Percentiles rank a stretch among this genome's conserved stretches.
phyloP scores from a whole-genome alignment of 1,139 yeast species.

The Eremothecium cymbalariae region DNA sequence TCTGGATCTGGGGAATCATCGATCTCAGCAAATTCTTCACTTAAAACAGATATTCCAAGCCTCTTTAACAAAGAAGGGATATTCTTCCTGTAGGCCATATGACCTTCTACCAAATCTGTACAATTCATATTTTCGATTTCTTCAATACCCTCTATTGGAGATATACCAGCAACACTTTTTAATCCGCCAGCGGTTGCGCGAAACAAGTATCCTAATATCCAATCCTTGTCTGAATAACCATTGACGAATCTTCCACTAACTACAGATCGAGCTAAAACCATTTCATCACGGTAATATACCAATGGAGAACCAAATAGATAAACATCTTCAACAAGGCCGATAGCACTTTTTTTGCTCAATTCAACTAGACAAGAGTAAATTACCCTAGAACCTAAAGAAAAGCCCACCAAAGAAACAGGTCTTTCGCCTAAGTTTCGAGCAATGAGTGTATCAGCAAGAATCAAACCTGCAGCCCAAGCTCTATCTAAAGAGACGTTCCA shows the following conservation, averaged over 20 bases:
- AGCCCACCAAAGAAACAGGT: constrained; percentile 89
- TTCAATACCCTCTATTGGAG: constrained; percentile 56
- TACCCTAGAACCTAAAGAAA: constrained; percentile 87
- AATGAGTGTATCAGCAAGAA: constrained; percentile 83
- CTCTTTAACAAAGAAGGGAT: constrained; percentile 70
- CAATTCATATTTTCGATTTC: constrained; percentile 82
- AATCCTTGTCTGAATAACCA: constrained; percentile 87
- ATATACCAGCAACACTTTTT: constrained; percentile 80
- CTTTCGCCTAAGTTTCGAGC: constrained; percentile 85
- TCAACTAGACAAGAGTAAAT: constrained; percentile 86
- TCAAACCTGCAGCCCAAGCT: constrained; percentile 93
- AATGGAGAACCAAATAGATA: constrained; percentile 84
- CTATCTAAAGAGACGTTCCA: constrained; percentile 97
- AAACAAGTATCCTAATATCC: constrained; percentile 93
- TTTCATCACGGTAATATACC: constrained; percentile 68
- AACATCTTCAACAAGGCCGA: constrained; percentile 84
- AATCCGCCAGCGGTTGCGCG: constrained; percentile 95
- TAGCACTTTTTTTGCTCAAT: constrained; percentile 77
- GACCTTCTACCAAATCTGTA: constrained; percentile 84
- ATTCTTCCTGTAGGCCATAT: constrained; percentile 91
- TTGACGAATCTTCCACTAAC: constrained; percentile 87
- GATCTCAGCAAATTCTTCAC: constrained; percentile 90
- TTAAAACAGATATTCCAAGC: constrained; percentile 72
- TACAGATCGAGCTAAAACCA: constrained; percentile 72
- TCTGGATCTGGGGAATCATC: constrained; percentile 90